Base-by-base conservation (phyloP, 192 early-diverging fungal genomes). In the Entophlyctis helioformis region DNA sequence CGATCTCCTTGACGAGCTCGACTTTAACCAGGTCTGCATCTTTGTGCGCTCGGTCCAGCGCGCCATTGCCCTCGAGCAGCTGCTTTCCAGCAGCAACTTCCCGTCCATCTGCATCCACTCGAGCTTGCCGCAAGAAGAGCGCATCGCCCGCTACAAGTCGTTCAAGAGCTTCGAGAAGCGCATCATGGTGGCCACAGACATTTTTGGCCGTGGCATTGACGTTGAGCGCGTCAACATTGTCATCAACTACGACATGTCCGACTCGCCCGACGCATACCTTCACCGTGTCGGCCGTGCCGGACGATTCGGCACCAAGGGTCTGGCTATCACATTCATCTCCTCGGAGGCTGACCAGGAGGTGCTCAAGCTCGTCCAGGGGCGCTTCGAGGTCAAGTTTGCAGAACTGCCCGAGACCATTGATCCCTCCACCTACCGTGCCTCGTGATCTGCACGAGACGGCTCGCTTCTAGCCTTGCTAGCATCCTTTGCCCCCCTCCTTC, bases 151-250 rank as follows among this genome's bases (percentile, higher is more conserved):
- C 28, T 97, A 92, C 80, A 82, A 87, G 70, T 71, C 75, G 41
- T 97, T 97, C 81, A 97, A 97, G 80, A 81, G 88, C 57, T 93
- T 93, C 59, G 66, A 76, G 45, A 83, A 82, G 63, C 85, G 94
- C 51, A 91, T 97, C 50, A 83, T 97, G 77, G 91, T 97, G 4
- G 91, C 94, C 22, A 97, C 93, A 15, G 93, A 97, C 56, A 80
- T 97, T 47, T 91, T 97, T 69, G 91, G 91, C 11, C 91, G 94
- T 71, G 94, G 94, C 70, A 91, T 97, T 43, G 94, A 97, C 62
- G 86, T 97, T 22, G 91, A 95, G 54, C 87, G 94, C 55, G 94
- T 97, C 38, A 97, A 97, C 67, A 89, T 97, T 62, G 94, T 97
- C 44, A 82, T 97, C 78, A 97, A 97, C 81, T 97, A 97, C 38